These are phyloP conservation scores for Sugiyamaella marilandica DNA, from an alignment of 805 yeast genomes.

Conservation along the genomic window DNA sequence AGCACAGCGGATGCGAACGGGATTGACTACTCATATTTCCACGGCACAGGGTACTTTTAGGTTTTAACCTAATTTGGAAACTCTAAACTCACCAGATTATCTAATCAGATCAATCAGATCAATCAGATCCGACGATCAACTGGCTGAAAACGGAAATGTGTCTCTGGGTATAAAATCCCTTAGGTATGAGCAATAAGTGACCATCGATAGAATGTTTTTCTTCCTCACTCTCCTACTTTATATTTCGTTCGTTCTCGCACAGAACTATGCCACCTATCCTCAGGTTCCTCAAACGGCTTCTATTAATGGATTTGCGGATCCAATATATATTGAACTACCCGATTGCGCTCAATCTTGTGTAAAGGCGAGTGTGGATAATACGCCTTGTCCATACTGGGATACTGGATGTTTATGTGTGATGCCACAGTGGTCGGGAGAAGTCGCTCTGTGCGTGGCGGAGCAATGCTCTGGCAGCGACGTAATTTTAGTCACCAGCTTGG, in stretches of 20 bases:
- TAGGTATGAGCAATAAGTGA: background rate
- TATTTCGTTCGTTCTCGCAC: constrained; percentile 22
- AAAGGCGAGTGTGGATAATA: constrained; percentile 30
- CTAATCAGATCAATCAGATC: too few species aligned
- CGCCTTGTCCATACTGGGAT: constrained; percentile 52
- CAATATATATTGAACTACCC: constrained; percentile 38
- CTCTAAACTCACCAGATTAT: too few species aligned
- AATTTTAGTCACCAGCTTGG: constrained; percentile 31
- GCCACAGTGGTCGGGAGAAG: constrained; percentile 49
- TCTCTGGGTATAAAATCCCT: too few species aligned
- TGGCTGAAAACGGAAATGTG: too few species aligned
- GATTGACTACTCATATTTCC: too few species aligned
- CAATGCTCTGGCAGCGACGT: constrained; percentile 39
- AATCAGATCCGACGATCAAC: too few species aligned
- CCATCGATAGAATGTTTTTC: background rate
- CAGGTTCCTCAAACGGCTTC: constrained; percentile 44
- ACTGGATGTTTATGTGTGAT: constrained; percentile 49
- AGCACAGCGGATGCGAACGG: too few species aligned
- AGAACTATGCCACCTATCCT: constrained; percentile 43
- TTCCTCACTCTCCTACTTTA: constrained; percentile 2
- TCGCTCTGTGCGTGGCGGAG: constrained; percentile 40
- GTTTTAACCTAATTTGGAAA: too few species aligned
- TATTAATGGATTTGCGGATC: constrained; percentile 48
- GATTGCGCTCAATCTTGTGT: constrained; percentile 43
- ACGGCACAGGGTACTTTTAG: too few species aligned